These are phyloP conservation scores for Lactuca sativa DNA, from an alignment of 129 eudicot species.

Conservation along the genomic window DNA sequence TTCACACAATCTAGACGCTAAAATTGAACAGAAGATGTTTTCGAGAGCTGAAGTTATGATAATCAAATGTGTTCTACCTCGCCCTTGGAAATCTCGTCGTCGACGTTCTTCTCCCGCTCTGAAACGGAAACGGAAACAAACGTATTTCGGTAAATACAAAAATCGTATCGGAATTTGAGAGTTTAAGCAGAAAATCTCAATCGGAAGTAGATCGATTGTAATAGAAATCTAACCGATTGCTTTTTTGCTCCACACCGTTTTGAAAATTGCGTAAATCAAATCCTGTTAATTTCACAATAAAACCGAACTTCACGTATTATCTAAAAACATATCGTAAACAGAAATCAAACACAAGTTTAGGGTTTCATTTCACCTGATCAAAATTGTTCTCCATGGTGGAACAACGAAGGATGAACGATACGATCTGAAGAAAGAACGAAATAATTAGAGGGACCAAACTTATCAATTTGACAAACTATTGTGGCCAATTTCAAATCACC, in stretches of 20 bases:
- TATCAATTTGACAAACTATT: too few species aligned
- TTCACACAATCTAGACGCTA: slow-evolving; percentile 6
- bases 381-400: slow-evolving; percentile 47
- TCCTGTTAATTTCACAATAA: slow-evolving; percentile 44
- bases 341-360: neutral
- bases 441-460: neutral
- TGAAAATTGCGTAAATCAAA: slow-evolving; percentile 66
- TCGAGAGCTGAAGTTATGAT: neutral
- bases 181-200: neutral
- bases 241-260: slow-evolving; percentile 59
- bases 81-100: slow-evolving; percentile 39
- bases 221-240: slow-evolving; percentile 50
- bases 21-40: neutral
- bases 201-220: neutral
- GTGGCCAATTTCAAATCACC: too few species aligned
- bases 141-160: slow-evolving; percentile 5
- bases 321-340: too few species aligned
- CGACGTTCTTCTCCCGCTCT: slow-evolving; percentile 60
- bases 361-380: slow-evolving; percentile 47
- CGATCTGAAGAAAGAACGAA: neutral
- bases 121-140: slow-evolving; percentile 5
- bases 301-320: neutral
- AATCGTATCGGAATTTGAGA: neutral
- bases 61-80: slow-evolving; percentile 47
- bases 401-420: neutral